These are phyloP conservation scores for Cornus suecica DNA, from an alignment of 148 eudicot genomes.

Conservation along the genomic window DNA sequence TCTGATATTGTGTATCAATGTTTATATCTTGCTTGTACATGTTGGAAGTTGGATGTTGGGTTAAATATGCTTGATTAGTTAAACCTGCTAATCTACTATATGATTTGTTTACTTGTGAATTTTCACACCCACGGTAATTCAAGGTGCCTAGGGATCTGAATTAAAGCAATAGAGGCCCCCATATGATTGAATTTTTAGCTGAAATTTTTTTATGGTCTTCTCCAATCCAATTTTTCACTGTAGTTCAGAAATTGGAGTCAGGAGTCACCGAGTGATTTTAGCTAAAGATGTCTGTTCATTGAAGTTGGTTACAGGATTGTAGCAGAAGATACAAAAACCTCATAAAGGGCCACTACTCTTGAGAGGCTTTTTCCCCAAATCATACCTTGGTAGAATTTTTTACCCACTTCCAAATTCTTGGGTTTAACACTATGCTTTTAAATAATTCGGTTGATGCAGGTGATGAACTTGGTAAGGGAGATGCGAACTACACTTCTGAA, in stretches of 20 bases:
- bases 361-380: too few relatives aligned
- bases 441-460: constrained; percentile 20
- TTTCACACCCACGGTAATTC: neutral
- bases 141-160: neutral
- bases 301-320: too few relatives aligned
- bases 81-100: neutral
- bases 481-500: constrained; percentile 20
- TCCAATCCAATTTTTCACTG: neutral
- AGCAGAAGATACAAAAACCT: too few relatives aligned
- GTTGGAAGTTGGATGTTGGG: neutral
- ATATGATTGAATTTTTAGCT: neutral
- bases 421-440: neutral
- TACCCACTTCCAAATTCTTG: neutral
- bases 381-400: neutral
- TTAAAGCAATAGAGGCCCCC: neutral
- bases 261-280: neutral
- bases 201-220: neutral
- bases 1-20: neutral
- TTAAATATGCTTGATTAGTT: neutral
- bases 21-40: neutral
- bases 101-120: neutral
- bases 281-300: too few relatives aligned
- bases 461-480: constrained; percentile 29
- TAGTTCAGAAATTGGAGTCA: neutral
- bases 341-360: too few relatives aligned